These are phyloP conservation scores for Onygena corvina DNA, from an alignment of 2,329 filamentous ascomycete genomes.

Conservation along the genomic window DNA sequence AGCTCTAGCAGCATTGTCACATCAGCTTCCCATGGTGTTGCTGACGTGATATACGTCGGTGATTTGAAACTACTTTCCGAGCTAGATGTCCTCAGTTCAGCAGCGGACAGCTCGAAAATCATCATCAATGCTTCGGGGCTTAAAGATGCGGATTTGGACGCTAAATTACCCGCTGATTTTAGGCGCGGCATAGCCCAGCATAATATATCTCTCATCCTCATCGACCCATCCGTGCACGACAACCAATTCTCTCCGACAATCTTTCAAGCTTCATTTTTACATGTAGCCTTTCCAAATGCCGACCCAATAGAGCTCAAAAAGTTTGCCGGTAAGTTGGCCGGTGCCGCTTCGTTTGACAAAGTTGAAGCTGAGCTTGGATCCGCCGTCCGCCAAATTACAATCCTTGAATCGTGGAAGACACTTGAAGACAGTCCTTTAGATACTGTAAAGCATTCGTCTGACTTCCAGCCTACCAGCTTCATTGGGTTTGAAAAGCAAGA, in stretches of 20 bases:
- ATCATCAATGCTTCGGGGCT: conserved; percentile 64
- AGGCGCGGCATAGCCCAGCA: conserved; percentile 61
- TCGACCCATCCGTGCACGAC: conserved; percentile 61
- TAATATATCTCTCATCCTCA: conserved; percentile 56
- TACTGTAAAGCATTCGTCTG: conserved; percentile 42
- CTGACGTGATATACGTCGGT: conserved; percentile 67
- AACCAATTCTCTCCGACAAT: conserved; percentile 58
- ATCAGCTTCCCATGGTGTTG: conserved; percentile 65
- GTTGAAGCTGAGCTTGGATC: conserved; percentile 50
- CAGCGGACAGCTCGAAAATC: conserved; percentile 59
- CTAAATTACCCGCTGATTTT: conserved; percentile 59
- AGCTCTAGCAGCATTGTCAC: conserved; percentile 75
- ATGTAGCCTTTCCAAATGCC: conserved; percentile 56
- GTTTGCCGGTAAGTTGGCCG: conserved; percentile 46
- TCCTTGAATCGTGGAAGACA: conserved; percentile 70
- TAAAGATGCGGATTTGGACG: conserved; percentile 83
- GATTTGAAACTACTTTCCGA: conserved; percentile 69
- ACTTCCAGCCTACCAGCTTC: conserved; percentile 71
- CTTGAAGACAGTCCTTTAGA: conserved; percentile 40
- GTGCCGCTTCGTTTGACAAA: conserved; percentile 51
- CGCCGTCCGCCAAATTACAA: conserved; percentile 59
- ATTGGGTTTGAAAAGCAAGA: conserved; percentile 65
- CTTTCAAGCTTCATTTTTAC: conserved; percentile 71
- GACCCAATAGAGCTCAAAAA: conserved; percentile 54
- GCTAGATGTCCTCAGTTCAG: conserved; percentile 57